Evolutionary conservation across 768 basidiomycete genomes (phyloP).

Genomic region (Exsudoporus frostii): DNA sequence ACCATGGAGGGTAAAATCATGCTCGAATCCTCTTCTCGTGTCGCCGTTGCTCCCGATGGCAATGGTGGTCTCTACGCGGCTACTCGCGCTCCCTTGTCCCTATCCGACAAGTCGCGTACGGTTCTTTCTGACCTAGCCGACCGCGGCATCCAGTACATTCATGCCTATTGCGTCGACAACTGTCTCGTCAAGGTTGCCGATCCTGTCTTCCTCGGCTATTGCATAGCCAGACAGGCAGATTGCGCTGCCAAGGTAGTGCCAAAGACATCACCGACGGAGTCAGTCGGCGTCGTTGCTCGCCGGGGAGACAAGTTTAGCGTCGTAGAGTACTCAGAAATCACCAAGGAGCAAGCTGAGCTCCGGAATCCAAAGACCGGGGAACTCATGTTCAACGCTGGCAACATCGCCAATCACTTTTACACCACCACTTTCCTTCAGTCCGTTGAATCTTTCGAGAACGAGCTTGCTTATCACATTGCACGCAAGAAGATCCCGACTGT

Average conservation of each 20-base stretch:
- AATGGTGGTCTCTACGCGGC: constrained; percentile 98
- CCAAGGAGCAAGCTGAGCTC: constrained; percentile 78
- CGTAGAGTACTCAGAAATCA: constrained; percentile 97
- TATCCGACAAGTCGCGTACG: constrained; percentile 55
- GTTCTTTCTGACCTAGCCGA: constrained; percentile 80
- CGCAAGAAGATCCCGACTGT: constrained; percentile 93
- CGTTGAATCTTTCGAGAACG: constrained; percentile 77
- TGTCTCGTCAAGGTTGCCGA: constrained; percentile 97
- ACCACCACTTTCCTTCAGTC: constrained; percentile 77
- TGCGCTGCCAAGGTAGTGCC: constrained; percentile 97
- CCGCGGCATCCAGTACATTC: constrained; percentile 82
- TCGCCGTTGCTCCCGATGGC: constrained; percentile 97
- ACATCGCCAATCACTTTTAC: constrained; percentile 99
- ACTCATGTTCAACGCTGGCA: constrained; percentile 88
- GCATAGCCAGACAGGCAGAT: constrained; percentile 82
- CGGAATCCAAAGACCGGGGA: constrained; percentile 68
- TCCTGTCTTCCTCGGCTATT: constrained; percentile 94
- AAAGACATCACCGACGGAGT: constrained; percentile 81
- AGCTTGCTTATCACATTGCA: constrained; percentile 96
- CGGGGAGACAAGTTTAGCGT: constrained; percentile 85
- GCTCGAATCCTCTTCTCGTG: constrained; percentile 69
- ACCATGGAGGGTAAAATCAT: constrained; percentile 92
- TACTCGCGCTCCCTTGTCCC: constrained; percentile 70
- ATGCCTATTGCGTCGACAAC: constrained; percentile 98
- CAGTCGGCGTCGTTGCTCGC: constrained; percentile 91